Conservation (phyloP, 2,329 filamentous ascomycete genomes). For the Hypoxylon sp. region DNA sequence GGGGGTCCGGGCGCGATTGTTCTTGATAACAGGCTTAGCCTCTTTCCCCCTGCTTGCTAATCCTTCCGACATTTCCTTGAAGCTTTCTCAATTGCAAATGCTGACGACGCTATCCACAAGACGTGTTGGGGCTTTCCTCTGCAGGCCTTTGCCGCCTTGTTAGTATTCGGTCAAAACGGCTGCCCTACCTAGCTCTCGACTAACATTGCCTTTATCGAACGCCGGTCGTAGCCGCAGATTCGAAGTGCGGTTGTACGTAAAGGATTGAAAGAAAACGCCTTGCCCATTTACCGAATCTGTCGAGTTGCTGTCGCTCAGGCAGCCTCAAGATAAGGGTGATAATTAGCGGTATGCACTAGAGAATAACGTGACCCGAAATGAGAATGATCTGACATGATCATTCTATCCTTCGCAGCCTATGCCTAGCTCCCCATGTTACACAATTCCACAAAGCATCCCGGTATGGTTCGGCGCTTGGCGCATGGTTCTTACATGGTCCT, state of each 20-base stretch:
- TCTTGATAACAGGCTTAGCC: constrained; percentile 2
- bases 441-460: constrained; percentile 13
- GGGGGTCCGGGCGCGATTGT: not conserved
- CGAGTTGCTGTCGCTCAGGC: not conserved
- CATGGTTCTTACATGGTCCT: not conserved
- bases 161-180: too few species aligned
- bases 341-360: not conserved
- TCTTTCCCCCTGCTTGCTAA: constrained; percentile 3
- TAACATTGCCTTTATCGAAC: not conserved
- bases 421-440: constrained; percentile 4
- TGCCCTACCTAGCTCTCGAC: not conserved
- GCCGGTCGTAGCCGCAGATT: not conserved
- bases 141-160: not conserved
- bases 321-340: not conserved
- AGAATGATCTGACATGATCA: constrained; percentile 17
- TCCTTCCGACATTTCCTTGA: constrained; percentile 13
- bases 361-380: not conserved
- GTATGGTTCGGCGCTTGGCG: constrained; percentile 17
- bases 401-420: not conserved
- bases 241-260: not conserved
- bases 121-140: not conserved
- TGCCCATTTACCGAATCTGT: not conserved
- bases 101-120: constrained; percentile 12
- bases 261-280: not conserved
- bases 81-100: constrained; percentile 3